Evolutionary conservation across 306 rosid genomes (phyloP), one percentile per base, ranked within the genome.

Genomic region (Vigna mungo): DNA sequence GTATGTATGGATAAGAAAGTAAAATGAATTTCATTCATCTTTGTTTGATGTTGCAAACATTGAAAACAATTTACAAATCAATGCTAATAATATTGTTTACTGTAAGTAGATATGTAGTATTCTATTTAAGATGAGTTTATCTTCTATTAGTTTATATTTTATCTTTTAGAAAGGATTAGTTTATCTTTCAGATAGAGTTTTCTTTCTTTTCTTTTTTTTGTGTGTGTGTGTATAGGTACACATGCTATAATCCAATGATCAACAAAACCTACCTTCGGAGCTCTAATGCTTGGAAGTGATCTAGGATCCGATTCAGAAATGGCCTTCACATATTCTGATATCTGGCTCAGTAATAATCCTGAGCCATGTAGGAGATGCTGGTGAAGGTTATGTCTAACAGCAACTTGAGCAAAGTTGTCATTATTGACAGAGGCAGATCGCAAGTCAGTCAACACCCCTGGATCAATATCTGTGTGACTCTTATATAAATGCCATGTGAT

Each of bases 371-470:
- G 87, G 72, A 92, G 96, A 81, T 95, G 97, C 54, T 18, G 89
- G 34, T 92, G 91, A 82, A 95, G 83, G 78, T 87, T 81, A 46
- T 30, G 81, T 77, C 92, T 86, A 21, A 95, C 96, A 23, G 96
- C 97, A 54, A 70, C 91, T 88, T 89, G 96, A 80, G 97, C 97
- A 80, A 92, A 95, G 85, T 75, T 87, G 64, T 89, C 97, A 77
- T 95, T 95, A 80, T 80, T 95, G 55, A 95, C 97, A 44, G 97
- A 92, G 68, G 99, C 99, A 14, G 97, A 85, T 6, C 99, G 97
- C 86, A 95, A 83, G 83, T 95, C 97, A 15, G 97, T 95, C 87
- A 91, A 84, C 84, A 92, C 94, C 30, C 99, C 99, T 23, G 87
- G 97, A 84, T 91, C 97, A 70, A 90, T 80, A 80, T 89, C 90